These are phyloP conservation scores for Rutstroemia sp. DNA, from an alignment of 2,329 filamentous ascomycete genomes.

Conservation along the genomic window DNA sequence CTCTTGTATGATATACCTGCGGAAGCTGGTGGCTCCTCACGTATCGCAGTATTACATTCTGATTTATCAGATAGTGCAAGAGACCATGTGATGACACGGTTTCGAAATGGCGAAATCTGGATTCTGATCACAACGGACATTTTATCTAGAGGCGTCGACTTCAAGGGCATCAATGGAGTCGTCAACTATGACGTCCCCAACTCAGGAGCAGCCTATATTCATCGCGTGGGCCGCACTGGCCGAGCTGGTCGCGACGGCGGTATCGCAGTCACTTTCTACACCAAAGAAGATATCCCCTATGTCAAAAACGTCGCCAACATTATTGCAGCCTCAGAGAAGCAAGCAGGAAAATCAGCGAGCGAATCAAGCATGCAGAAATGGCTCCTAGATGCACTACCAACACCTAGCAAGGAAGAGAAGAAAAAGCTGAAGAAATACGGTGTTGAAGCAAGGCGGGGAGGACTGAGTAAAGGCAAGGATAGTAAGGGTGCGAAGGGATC, in stretches of 20 bases:
- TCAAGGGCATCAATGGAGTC: constrained; percentile 89
- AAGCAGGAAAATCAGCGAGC: constrained; percentile 44
- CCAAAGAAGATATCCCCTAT: constrained; percentile 84
- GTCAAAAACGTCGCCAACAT: constrained; percentile 92
- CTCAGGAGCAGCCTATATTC: constrained; percentile 84
- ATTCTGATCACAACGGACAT: constrained; percentile 94
- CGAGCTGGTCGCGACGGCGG: constrained; percentile 82
- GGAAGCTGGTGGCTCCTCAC: constrained; percentile 73
- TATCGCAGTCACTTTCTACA: constrained; percentile 89
- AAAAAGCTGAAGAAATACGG: constrained; percentile 76
- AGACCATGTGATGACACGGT: constrained; percentile 76
- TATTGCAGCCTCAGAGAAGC: constrained; percentile 73
- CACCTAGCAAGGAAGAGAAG: constrained; percentile 74
- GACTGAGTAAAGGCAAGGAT: constrained; percentile 33
- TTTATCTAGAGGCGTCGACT: constrained; percentile 85
- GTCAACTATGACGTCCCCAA: constrained; percentile 96
- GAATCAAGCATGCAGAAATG: constrained; percentile 67
- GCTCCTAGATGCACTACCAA: constrained; percentile 81
- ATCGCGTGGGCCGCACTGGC: constrained; percentile 86
- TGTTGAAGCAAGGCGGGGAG: constrained; percentile 59
- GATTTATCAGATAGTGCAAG: constrained; percentile 71
- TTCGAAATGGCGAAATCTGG: constrained; percentile 91
- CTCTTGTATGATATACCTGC: constrained; percentile 90
- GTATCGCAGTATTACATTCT: constrained; percentile 87
- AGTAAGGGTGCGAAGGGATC: constrained; percentile 20